Evolutionary conservation across 306 rosid species (phyloP), one percentile per base, ranked within the genome.

Genomic region (Spatholobus suberectus): DNA sequence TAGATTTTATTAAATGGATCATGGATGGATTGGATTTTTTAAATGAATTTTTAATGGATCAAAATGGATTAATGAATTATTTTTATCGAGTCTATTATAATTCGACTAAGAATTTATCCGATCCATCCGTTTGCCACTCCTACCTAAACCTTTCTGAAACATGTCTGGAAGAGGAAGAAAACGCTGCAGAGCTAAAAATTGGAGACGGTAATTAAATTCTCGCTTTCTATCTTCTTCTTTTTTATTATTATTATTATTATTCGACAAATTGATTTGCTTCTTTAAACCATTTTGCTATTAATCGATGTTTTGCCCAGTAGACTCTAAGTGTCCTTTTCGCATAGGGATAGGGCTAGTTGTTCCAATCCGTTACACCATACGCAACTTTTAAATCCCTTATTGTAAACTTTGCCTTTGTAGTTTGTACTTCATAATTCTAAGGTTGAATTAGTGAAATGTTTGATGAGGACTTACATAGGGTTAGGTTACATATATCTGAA

Each of bases 161-260:
- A 95, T 95, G 99, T 93, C 97, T 70, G 98, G 99, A 93, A 84
- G 96, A 90, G 87, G 99, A 95, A 85, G 99, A 95, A 80, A 93
- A 95, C 77, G 99, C 98, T 11, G 94, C 98, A 0, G 97, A 95
- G 90, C 98, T 95, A 40, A 95, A 95, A 90, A 95, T 95, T 61
- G 98, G 99, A 76, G 98, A 95, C 26, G 97, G 98, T 95, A 87
- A 62, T 11, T 2, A 9, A 70, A 35, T 47, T 69, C 40, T 66
- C 51, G 0, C 24, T 52, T 18, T 18, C 37, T 52, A 2, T 40
- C 14, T n/a, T n/a, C n/a, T n/a, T n/a, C n/a, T n/a, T n/a, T n/a
- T n/a, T n/a, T n/a, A n/a, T 14, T 11, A 58, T 8, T 49, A 14
- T 29, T 0, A 14, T 34, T n/a, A n/a, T 63, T 1, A n/a, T n/a